Evolutionary conservation across 306 rosid species (phyloP), one percentile per base, ranked within the genome.

Genomic region (Vigna hirtella): DNA sequence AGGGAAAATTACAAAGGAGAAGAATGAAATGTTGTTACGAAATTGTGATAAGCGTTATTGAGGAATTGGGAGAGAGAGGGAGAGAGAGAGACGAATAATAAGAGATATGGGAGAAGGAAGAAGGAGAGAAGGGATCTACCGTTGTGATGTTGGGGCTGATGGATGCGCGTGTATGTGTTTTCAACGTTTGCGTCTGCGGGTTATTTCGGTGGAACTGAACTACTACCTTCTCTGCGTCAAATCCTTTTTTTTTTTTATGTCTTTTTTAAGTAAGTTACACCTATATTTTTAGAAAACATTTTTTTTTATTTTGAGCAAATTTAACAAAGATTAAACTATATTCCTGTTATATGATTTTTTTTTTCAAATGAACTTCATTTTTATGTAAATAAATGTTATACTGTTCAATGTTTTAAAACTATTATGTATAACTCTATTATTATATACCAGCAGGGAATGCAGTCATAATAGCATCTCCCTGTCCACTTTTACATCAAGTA

Each of bases 121-220:
- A 32, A 36, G 11, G 63, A 49, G 36, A 67, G 57, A 51, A 56
- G 53, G 82, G 81, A 59, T 79, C 85, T 82, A 82, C 85, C 85
- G 81, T 79, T 68, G 66, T 53, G 4, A 47, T 24, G 58, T 45
- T n/a, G 67, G 40, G 71, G 77, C 53, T 38, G 70, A 52, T 34
- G 45, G 22, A 62, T 62, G 65, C 18, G 65, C 18, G 36, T 62
- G 32, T 28, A 24, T 62, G 43, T 20, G 45, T 59, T 79, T 78
- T 79, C 83, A 70, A 79, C 72, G 77, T 80, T 59, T 56, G 70
- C 77, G 50, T 69, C 78, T 70, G 40, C 56, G 70, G 63, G 55
- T 64, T 65, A 80, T 73, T 81, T 67, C 13, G n/a, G 57, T 81
- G 50, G 38, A 81, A 74, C 56, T 26, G 45, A 80, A 80, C 68